A percentile compares a stretch with the other conserved stretches of the same genome.
phyloP scores from a whole-genome alignment of 768 basidiomycete species.

The Psilocybe cubensis region DNA sequence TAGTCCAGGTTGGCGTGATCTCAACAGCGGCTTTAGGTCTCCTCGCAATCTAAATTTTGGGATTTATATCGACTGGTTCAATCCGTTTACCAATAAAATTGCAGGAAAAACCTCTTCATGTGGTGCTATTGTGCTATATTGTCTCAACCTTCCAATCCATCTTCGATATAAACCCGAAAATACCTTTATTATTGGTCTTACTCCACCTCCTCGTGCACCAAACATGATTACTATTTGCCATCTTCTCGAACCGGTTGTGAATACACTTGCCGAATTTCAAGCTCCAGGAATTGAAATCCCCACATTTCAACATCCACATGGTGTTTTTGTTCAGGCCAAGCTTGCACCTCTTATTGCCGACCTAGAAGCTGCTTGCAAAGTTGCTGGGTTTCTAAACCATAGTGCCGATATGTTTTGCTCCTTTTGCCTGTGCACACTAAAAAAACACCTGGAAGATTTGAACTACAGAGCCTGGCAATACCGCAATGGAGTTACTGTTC shows the following conservation, averaged over 20 bases:
- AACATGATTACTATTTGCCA: conserved; percentile 18
- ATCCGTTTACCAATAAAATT: conserved; percentile 35
- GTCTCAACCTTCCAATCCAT: conserved; percentile 35
- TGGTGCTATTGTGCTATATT: conserved; percentile 32
- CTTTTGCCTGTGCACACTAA: conserved; percentile 20
- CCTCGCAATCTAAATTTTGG: conserved; percentile 24
- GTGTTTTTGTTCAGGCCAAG: conserved; percentile 14
- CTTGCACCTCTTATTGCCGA: conserved; percentile 28
- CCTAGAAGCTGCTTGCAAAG: conserved; percentile 23
- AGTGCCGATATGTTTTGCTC: conserved; percentile 23
- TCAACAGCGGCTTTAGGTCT: conserved; percentile 12
- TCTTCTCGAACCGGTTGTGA: conserved; percentile 19
- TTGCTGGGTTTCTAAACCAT: conserved; percentile 21
- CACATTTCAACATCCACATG: conserved; percentile 15
- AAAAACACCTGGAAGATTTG: conserved; percentile 21
- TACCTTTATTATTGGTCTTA: conserved; percentile 33
- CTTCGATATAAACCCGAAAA: conserved; percentile 34
- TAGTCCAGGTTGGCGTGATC: conserved; percentile 30
- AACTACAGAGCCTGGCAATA: conserved; percentile 21
- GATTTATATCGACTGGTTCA: conserved; percentile 40
- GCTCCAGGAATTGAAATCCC: conserved; percentile 12
- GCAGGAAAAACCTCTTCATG: conserved; percentile 29
- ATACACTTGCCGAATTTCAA: conserved; percentile 14
- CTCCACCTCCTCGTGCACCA: conserved; percentile 34
- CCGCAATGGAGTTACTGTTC: conserved; percentile 17